These are phyloP conservation scores for Wallemia mellicola DNA, from an alignment of 1,284 basidiomycete species.

Conservation along the genomic window DNA sequence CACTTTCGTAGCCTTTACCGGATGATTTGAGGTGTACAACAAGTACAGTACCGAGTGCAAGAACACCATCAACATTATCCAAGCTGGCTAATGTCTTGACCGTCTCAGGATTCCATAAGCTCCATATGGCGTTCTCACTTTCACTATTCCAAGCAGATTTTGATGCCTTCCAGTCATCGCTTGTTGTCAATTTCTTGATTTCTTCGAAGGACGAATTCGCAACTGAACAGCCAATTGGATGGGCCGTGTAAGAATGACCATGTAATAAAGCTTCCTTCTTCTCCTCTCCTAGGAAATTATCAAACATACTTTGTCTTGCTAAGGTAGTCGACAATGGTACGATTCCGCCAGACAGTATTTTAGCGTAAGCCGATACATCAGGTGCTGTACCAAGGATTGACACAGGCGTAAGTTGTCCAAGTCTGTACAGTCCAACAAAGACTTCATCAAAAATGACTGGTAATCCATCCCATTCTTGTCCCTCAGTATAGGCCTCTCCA, in stretches of 20 bases:
- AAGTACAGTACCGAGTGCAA: constrained; percentile 69
- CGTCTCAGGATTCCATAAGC: constrained; percentile 56
- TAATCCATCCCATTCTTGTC: constrained; percentile 30
- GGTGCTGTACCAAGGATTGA: constrained; percentile 38
- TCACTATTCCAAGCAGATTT: constrained; percentile 19
- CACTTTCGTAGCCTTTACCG: constrained; percentile 21
- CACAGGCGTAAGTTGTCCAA: constrained; percentile 38
- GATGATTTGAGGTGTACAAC: constrained; percentile 42
- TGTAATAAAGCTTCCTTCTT: constrained; percentile 72
- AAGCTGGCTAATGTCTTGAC: constrained; percentile 31
- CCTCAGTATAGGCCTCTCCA: constrained; percentile 3
- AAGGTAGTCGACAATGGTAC: constrained; percentile 65
- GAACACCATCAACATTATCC: constrained; percentile 33
- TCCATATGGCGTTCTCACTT: constrained; percentile 28
- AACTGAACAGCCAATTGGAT: constrained; percentile 69
- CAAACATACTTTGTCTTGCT: constrained; percentile 45
- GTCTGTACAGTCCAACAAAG: constrained; percentile 64
- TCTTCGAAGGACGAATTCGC: constrained; percentile 48
- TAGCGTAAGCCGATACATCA: constrained; percentile 73
- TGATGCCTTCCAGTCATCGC: constrained; percentile 28
- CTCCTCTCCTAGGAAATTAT: constrained; percentile 38
- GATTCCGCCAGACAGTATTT: constrained; percentile 76
- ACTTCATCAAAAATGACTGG: constrained; percentile 94
- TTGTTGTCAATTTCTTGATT: constrained; percentile 23
- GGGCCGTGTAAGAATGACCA: constrained; percentile 82